Conservation (phyloP, 2,329 filamentous ascomycete species). For the Metarhizium anisopliae region DNA sequence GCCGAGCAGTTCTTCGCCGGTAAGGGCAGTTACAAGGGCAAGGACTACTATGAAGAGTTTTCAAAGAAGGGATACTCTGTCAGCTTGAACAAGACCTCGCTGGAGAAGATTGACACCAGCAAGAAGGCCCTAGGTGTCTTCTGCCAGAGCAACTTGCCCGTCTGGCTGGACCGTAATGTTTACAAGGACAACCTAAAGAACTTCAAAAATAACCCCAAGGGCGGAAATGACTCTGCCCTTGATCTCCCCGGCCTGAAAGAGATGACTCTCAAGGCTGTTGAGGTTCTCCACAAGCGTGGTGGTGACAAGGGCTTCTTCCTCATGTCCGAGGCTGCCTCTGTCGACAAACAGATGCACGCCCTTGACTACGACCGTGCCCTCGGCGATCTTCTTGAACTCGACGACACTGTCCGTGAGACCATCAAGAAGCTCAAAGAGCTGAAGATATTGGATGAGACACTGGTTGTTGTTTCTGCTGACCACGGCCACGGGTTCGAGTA, state of each 20-base stretch:
- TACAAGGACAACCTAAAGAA: slow-evolving; percentile 61
- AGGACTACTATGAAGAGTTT: slow-evolving; percentile 75
- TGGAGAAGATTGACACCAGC: slow-evolving; percentile 46
- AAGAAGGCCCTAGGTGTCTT: slow-evolving; percentile 70
- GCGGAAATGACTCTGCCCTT: slow-evolving; percentile 51
- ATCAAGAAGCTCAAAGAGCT: slow-evolving; percentile 59
- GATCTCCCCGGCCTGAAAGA: slow-evolving; percentile 80
- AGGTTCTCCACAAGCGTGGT: slow-evolving; percentile 61
- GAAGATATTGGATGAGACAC: slow-evolving; percentile 62
- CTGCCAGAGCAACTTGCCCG: slow-evolving; percentile 63
- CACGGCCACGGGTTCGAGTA: slow-evolving; percentile 80
- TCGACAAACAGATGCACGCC: slow-evolving; percentile 85
- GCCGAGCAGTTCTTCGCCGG: slow-evolving; percentile 71
- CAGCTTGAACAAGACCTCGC: slow-evolving; percentile 64
- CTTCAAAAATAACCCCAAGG: slow-evolving; percentile 60
- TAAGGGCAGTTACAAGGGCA: slow-evolving; percentile 54
- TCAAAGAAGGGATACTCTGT: slow-evolving; percentile 63
- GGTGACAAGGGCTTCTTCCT: slow-evolving; percentile 72
- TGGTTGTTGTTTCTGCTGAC: slow-evolving; percentile 75
- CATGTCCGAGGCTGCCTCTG: slow-evolving; percentile 77
- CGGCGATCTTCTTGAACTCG: slow-evolving; percentile 75
- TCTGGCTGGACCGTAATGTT: slow-evolving; percentile 81
- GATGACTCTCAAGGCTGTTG: slow-evolving; percentile 81
- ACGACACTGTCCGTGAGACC: slow-evolving; percentile 72
- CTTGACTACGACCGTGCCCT: slow-evolving; percentile 81